Evolutionary conservation across 768 basidiomycete genomes (phyloP).

Genomic region (Vararia minispora): DNA sequence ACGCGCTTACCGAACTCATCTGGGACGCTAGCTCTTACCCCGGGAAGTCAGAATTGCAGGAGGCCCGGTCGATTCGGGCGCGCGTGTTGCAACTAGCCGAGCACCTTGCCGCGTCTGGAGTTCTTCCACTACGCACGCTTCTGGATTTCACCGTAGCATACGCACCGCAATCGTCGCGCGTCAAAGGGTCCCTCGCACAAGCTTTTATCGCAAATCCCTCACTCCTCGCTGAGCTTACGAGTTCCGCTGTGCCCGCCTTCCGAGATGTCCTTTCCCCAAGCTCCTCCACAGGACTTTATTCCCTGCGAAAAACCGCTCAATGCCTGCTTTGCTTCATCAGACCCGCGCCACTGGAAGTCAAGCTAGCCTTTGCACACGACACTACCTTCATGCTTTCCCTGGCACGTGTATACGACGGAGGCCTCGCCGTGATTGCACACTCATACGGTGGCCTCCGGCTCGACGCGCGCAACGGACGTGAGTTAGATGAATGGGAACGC

Average conservation of each 20-base stretch:
- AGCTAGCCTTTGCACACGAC: slow-evolving; percentile 40
- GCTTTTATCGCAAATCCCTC: slow-evolving; percentile 25
- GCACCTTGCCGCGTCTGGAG: slow-evolving; percentile 30
- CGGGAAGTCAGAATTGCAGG: slow-evolving; percentile 10
- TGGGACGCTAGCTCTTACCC: slow-evolving; percentile 30
- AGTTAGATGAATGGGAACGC: slow-evolving; percentile 54
- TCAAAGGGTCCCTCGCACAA: slow-evolving; percentile 32
- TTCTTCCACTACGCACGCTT: slow-evolving; percentile 41
- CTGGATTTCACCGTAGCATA: slow-evolving; percentile 56
- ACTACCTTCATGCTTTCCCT: slow-evolving; percentile 44
- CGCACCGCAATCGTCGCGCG: slow-evolving; percentile 30
- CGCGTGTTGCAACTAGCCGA: slow-evolving; percentile 46
- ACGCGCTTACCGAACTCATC: slow-evolving; percentile 42
- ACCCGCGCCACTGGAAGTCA: slow-evolving; percentile 34
- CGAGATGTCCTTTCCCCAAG: slow-evolving; percentile 33
- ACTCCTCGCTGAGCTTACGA: slow-evolving; percentile 23
- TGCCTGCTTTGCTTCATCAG: slow-evolving; percentile 45
- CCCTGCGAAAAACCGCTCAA: slow-evolving; percentile 50
- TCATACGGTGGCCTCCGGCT: slow-evolving; percentile 48
- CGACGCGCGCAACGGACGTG: slow-evolving; percentile 13
- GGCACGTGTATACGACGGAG: slow-evolving; percentile 48
- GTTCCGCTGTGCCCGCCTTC: slow-evolving; percentile 41
- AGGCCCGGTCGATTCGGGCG: slow-evolving; percentile 36
- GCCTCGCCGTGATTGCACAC: slow-evolving; percentile 40
- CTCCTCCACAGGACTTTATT: slow-evolving; percentile 42